Evolutionary conservation across 192 early-diverging fungal species (phyloP), one percentile per base, ranked within the genome.

Genomic region (Mortierella antarctica): DNA sequence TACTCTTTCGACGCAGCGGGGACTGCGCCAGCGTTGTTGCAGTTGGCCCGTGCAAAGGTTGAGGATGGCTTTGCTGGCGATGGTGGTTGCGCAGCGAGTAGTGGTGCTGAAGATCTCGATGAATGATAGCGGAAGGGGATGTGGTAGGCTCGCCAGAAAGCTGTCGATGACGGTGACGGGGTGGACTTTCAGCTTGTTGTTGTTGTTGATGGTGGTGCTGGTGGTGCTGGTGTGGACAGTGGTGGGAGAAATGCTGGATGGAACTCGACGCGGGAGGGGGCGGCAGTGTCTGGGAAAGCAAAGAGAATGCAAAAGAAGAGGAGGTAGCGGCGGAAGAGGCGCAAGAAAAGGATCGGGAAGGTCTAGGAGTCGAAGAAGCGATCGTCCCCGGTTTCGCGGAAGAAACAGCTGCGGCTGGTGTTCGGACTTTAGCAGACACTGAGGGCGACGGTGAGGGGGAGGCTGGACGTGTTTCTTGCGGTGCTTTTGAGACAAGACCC

Each of bases 21-120:
- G 66, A 68, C 50, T 68, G 66, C 4, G 55, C 55, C 45, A 68
- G 40, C 10, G 66, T 68, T 11, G 66, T 68, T 6, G 66, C 42
- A 2, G 66, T 68, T 8, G 66, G 66, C 17, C 66, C 66, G 13
- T 18, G 55, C 6, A 56, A 58, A 44, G n/a, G 40, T 58, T 57
- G 55, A 50, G 66, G 66, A 40, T 68, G 66, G 55, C 66, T 68
- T 21, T 58, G 56, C 55, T 68, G 66, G 4, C 66, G 55, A 23
- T 50, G 55, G 44, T 68, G 66, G 31, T 44, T 39, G 5, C 18
- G 31, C 31, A 31, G 31, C 3, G 31, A 31, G 3, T 31, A 31
- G 31, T 31, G 31, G 31, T 31, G 31, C 31, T 31, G 31, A 31
- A 31, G 31, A 31, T 31, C 31, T 31, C 31, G 31, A 31, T 31